Evolutionary conservation across 306 rosid species (phyloP).

Genomic region (Fragaria vesca): DNA sequence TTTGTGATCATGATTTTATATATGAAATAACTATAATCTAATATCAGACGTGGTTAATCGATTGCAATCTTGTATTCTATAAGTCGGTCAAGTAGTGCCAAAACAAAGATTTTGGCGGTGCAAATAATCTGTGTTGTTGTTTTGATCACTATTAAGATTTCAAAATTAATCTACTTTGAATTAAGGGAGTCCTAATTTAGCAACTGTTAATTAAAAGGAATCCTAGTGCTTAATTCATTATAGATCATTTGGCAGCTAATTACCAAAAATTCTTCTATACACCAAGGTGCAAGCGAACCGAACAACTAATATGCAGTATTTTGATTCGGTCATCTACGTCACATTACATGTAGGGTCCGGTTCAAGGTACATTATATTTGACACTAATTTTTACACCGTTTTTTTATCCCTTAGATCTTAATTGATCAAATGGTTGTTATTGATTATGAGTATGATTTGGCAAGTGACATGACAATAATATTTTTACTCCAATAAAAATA

Average conservation of each 20-base stretch:
- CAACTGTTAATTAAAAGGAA: not conserved
- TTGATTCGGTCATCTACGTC: no score
- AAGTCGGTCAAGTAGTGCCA: not conserved
- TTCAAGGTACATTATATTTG: no score
- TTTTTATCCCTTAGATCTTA: no score
- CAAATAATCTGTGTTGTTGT: not conserved
- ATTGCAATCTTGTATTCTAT: not conserved
- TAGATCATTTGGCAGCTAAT: not conserved
- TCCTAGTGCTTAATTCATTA: not conserved
- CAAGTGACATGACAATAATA: no score
- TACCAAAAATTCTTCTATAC: no score
- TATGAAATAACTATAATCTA: not conserved
- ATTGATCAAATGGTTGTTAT: no score
- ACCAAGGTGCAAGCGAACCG: no score
- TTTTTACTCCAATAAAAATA: no score
- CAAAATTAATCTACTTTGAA: not conserved
- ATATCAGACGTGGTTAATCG: not conserved
- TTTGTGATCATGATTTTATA: not conserved
- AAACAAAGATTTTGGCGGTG: conserved; percentile 37
- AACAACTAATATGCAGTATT: no score
- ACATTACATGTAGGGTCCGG: no score
- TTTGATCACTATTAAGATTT: not conserved
- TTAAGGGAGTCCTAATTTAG: not conserved
- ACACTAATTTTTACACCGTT: no score
- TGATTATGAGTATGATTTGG: no score